Evolutionary conservation across 2,329 filamentous ascomycete species (phyloP).

Genomic region (Sporothrix humicola): DNA sequence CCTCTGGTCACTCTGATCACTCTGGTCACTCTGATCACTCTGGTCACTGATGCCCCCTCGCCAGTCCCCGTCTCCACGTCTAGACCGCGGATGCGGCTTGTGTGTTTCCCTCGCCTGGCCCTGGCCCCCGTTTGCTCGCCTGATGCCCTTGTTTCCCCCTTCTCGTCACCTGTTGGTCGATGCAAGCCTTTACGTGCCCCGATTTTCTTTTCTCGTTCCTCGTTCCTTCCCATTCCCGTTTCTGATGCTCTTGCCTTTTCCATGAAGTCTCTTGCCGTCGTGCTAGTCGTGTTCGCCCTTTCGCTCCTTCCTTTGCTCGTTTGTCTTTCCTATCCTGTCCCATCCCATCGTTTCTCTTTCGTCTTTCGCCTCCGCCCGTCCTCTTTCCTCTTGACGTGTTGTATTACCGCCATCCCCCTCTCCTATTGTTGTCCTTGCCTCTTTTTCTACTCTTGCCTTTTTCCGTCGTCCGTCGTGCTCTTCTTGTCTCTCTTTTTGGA

Average conservation of each 20-base stretch:
- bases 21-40: constrained; percentile 6
- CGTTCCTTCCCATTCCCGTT: constrained; percentile 21
- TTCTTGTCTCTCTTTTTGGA: constrained; percentile 41
- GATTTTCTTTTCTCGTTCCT: constrained; percentile 33
- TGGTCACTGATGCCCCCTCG: constrained; percentile 27
- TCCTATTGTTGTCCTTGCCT: constrained; percentile 35
- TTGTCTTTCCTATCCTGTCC: constrained; percentile 25
- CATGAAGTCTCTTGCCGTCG: constrained; percentile 16
- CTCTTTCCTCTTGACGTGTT: neutral
- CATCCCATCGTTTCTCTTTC: neutral
- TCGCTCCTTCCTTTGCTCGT: constrained; percentile 31
- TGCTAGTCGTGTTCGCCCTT: constrained; percentile 20
- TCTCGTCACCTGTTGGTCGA: constrained; percentile 34
- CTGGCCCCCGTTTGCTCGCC: constrained; percentile 42
- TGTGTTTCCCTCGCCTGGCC: constrained; percentile 37
- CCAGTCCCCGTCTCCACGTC: constrained; percentile 27
- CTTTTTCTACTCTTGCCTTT: constrained; percentile 43
- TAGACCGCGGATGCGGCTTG: constrained; percentile 27
- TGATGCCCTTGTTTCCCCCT: constrained; percentile 47
- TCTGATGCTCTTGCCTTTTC: constrained; percentile 27
- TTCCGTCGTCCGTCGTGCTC: constrained; percentile 32
- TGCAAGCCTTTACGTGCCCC: constrained; percentile 35
- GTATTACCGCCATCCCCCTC: neutral
- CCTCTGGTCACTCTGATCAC: constrained; percentile 5
- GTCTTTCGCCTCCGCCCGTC: constrained; percentile 31